Conservation (phyloP, 352 stramenopile species). For the Pythium rishiriense region DNA sequence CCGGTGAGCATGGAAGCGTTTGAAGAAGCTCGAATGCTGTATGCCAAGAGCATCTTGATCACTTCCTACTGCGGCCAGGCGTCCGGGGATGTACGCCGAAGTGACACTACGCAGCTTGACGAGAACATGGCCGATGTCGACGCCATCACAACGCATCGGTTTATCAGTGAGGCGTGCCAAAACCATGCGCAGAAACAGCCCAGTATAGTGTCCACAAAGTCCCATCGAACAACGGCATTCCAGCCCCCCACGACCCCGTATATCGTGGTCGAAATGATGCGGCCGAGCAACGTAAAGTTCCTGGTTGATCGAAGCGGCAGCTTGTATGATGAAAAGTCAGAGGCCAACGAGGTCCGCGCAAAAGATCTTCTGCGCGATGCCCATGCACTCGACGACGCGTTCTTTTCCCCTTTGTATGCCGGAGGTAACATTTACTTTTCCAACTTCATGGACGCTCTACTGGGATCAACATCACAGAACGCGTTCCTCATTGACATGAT, state of each 20-base stretch:
- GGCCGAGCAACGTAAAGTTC: constrained; percentile 73
- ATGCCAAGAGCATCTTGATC: constrained; percentile 70
- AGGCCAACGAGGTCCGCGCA: constrained; percentile 36
- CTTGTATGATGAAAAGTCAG: constrained; percentile 41
- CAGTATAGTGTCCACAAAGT: constrained; percentile 1
- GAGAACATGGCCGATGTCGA: constrained; percentile 81
- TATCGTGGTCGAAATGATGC: constrained; percentile 72
- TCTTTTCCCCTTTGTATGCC: constrained; percentile 60
- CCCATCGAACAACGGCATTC: constrained; percentile 10
- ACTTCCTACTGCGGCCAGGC: constrained; percentile 56
- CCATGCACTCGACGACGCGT: constrained; percentile 53
- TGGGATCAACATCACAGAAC: constrained; percentile 61
- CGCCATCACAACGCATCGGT: constrained; percentile 73
- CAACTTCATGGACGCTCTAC: constrained; percentile 70
- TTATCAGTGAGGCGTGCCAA: constrained; percentile 73
- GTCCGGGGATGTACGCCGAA: constrained; percentile 22
- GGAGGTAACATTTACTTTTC: constrained; percentile 73
- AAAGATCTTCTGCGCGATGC: constrained; percentile 56
- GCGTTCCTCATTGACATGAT: constrained; percentile 67
- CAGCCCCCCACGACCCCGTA: constrained; percentile 35
- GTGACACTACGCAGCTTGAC: constrained; percentile 42
- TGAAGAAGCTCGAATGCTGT: constrained; percentile 51
- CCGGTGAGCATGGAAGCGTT: constrained; percentile 64
- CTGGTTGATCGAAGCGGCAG: constrained; percentile 52
- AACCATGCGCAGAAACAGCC: constrained; percentile 29